A percentile compares a stretch with the other conserved stretches of the same genome.
Evolutionary conservation across 1,139 yeast species (phyloP).

Genomic region (Geotrichum fermentans): DNA sequence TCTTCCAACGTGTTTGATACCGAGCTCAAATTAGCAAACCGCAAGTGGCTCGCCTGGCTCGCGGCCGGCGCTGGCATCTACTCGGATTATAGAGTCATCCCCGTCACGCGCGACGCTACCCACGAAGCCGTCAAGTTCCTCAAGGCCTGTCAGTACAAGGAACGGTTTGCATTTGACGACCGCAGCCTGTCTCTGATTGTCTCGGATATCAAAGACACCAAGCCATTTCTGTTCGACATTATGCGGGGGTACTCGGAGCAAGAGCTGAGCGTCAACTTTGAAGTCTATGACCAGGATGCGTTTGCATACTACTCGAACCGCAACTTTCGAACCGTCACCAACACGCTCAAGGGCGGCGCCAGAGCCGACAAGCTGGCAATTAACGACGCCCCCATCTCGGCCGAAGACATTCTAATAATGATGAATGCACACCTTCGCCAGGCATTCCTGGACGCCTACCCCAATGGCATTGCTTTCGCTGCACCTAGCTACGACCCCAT

Average conservation of each 20-base stretch:
- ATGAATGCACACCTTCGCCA: conserved; percentile 16
- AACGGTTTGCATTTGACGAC: conserved; percentile 15
- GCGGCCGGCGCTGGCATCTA: conserved; percentile 31
- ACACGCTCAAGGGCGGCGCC: conserved; percentile 13
- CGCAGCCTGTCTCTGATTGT: conserved; percentile 13
- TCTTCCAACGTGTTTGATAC: conserved; percentile 2
- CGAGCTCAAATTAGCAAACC: conserved; percentile 13
- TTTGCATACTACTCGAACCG: conserved; percentile 27
- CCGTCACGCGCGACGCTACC: conserved; percentile 22
- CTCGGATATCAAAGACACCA: conserved; percentile 22
- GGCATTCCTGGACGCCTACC: conserved; percentile 13
- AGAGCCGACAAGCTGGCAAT: neutral
- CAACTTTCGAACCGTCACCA: conserved; percentile 18
- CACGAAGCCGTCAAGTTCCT: conserved; percentile 17
- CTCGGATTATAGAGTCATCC: conserved; percentile 30
- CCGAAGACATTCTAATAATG: conserved; percentile 2
- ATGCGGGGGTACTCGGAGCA: conserved; percentile 19
- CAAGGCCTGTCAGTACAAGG: conserved; percentile 9
- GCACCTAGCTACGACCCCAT: neutral
- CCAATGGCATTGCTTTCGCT: conserved; percentile 9
- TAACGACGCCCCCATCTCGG: conserved; percentile 11
- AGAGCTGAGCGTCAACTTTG: conserved; percentile 25
- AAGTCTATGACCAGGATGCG: conserved; percentile 30
- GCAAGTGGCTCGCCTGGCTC: conserved; percentile 32
- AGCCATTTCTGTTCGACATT: conserved; percentile 29